Percentiles rank a stretch among this genome's conserved stretches.
phyloP scores from a whole-genome alignment of 345 rosid species.

The Acer negundo region DNA sequence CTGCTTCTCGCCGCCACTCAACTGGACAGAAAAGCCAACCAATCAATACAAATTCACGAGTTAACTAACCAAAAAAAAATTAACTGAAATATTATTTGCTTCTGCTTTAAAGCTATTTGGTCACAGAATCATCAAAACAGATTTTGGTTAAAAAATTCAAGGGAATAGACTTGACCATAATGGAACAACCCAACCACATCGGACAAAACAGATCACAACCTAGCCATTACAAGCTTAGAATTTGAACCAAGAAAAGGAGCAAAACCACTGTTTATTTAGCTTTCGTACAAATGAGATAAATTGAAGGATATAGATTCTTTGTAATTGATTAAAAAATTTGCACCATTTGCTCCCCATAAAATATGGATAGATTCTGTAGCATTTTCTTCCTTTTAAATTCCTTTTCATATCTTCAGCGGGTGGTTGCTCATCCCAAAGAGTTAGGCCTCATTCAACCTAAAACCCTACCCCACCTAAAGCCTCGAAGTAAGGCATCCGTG shows the following conservation, averaged over 20 bases:
- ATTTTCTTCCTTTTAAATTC: neutral
- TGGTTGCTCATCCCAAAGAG: neutral
- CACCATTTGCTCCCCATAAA: neutral
- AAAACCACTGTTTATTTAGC: neutral
- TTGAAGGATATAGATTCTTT: neutral
- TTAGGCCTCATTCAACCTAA: neutral
- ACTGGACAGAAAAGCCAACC: constrained; percentile 44
- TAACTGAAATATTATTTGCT: neutral
- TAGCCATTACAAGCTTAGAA: neutral
- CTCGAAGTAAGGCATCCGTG: neutral
- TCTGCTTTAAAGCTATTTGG: constrained; percentile 2
- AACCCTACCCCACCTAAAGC: neutral
- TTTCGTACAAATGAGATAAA: neutral
- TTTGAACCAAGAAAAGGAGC: neutral
- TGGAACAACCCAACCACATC: neutral
- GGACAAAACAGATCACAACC: neutral
- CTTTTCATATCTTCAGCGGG: neutral
- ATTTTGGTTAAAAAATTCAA: neutral
- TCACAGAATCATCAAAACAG: neutral
- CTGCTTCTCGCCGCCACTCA: constrained; percentile 99
- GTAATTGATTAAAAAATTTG: neutral
- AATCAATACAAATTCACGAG: constrained; percentile 15
- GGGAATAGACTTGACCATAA: neutral
- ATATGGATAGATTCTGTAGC: neutral
- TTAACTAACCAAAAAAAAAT: neutral